Evolutionary conservation across 1,139 yeast species (phyloP).

Genomic region (Saccharomyces hybrid): DNA sequence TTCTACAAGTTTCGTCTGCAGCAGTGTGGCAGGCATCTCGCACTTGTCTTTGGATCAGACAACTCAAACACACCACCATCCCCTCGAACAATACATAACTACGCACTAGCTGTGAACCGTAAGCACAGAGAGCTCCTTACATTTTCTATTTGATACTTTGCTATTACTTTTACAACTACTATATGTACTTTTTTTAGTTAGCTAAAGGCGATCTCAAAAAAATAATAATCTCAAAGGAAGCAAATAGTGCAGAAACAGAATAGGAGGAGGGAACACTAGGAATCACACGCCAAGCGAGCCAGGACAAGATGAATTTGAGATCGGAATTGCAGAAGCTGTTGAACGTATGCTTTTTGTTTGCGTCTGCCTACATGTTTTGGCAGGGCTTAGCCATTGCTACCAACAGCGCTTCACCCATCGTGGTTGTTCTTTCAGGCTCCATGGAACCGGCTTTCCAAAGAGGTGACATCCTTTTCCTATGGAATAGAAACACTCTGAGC

Average conservation of each 20-base stretch:
- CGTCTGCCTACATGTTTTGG: conserved; percentile 92
- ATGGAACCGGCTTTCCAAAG: conserved; percentile 99
- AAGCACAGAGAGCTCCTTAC: neutral
- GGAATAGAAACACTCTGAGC: conserved; percentile 68
- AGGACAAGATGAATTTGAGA: conserved; percentile 31
- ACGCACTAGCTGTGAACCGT: neutral
- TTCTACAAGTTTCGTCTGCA: neutral
- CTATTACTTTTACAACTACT: neutral
- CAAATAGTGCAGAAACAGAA: neutral
- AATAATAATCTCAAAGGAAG: neutral
- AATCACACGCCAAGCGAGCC: neutral
- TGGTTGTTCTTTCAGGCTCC: conserved; percentile 93
- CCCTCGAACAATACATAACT: neutral
- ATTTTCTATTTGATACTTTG: neutral
- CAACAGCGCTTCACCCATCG: conserved; percentile 87
- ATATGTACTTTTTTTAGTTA: neutral
- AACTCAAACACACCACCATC: neutral
- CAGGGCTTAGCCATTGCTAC: conserved; percentile 70
- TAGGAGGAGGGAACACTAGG: neutral
- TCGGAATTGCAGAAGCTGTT: conserved; percentile 47
- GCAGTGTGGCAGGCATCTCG: neutral
- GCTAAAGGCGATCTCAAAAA: neutral
- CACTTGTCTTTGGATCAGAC: neutral
- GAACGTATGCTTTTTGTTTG: conserved; percentile 65
- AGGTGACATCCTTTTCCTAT: conserved; percentile 85